A percentile compares a stretch with the other conserved stretches of the same genome.
phyloP scores from a whole-genome alignment of 1,139 yeast species.

The Yamadazyma sp. region DNA sequence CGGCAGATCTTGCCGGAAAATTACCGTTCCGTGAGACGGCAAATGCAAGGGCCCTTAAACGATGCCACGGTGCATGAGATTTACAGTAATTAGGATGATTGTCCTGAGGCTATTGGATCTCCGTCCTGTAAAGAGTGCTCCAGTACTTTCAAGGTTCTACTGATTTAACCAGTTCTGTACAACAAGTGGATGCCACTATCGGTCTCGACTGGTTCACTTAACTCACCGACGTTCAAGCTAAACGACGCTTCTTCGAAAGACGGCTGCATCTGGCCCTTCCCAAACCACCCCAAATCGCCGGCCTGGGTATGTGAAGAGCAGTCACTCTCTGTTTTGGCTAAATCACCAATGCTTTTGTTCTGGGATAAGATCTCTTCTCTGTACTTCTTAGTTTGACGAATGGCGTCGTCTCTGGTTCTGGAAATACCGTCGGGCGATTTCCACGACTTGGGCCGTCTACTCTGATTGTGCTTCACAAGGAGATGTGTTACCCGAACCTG shows the following conservation, averaged over 20 bases:
- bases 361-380: constrained; percentile 55
- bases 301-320: constrained; percentile 84
- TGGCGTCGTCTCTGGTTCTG: constrained; percentile 80
- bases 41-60: too few species aligned
- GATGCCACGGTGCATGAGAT: not conserved
- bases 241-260: constrained; percentile 88
- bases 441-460: constrained; percentile 93
- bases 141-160: too few species aligned
- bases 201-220: constrained; percentile 81
- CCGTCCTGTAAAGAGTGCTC: too few species aligned
- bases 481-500: constrained; percentile 56
- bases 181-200: constrained; percentile 91
- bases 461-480: constrained; percentile 75
- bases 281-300: constrained; percentile 90
- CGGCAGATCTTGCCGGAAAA: not conserved
- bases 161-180: constrained; percentile 77
- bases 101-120: too few species aligned
- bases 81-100: too few species aligned
- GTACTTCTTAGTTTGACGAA: constrained; percentile 57
- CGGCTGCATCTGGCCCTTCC: constrained; percentile 93
- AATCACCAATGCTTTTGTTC: constrained; percentile 68
- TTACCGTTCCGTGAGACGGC: too few species aligned
- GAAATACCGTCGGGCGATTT: constrained; percentile 71
- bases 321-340: constrained; percentile 84
- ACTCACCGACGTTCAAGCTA: constrained; percentile 75